phyloP scores from a whole-genome alignment of 1,139 yeast species.

The Sugiyamaella neomexicana region DNA sequence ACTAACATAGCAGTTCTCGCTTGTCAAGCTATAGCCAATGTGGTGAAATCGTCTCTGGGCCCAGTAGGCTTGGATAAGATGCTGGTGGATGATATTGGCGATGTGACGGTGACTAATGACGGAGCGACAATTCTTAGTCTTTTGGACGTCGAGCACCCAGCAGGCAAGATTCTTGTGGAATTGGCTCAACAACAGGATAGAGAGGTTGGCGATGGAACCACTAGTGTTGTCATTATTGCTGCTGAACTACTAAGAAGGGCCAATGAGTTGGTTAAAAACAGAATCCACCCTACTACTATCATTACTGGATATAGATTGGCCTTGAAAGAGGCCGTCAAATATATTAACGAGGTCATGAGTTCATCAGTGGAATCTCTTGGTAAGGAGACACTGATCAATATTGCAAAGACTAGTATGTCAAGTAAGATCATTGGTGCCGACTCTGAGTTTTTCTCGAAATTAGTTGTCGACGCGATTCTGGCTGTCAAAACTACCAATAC shows the following conservation, averaged over 20 bases:
- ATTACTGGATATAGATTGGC: conserved; percentile 96
- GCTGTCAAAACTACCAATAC: conserved; percentile 90
- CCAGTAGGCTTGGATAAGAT: conserved; percentile 98
- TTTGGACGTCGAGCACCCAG: conserved; percentile 97
- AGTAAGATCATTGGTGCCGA: conserved; percentile 97
- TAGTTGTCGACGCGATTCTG: conserved; percentile 94
- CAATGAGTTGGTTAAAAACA: conserved; percentile 87
- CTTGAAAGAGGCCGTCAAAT: conserved; percentile 85
- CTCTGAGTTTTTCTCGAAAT: conserved; percentile 80
- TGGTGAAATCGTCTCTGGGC: conserved; percentile 93
- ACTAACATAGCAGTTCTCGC: conserved; percentile 57
- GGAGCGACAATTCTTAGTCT: conserved; percentile 94
- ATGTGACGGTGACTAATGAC: conserved; percentile 97
- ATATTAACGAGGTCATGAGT: conserved; percentile 81
- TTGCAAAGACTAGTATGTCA: conserved; percentile 97
- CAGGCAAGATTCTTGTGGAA: conserved; percentile 95
- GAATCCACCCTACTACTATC: conserved; percentile 96
- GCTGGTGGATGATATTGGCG: conserved; percentile 99
- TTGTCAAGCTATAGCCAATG: conserved; percentile 95
- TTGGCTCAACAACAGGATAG: conserved; percentile 98
- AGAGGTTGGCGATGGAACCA: conserved; percentile 96
- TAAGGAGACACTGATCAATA: conserved; percentile 70
- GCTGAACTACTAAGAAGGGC: conserved; percentile 91
- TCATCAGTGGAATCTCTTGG: conserved; percentile 80
- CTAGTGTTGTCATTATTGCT: conserved; percentile 93